phyloP scores from a whole-genome alignment of 169 alveolate genomes.

The Cryptosporidium tyzzeri region DNA sequence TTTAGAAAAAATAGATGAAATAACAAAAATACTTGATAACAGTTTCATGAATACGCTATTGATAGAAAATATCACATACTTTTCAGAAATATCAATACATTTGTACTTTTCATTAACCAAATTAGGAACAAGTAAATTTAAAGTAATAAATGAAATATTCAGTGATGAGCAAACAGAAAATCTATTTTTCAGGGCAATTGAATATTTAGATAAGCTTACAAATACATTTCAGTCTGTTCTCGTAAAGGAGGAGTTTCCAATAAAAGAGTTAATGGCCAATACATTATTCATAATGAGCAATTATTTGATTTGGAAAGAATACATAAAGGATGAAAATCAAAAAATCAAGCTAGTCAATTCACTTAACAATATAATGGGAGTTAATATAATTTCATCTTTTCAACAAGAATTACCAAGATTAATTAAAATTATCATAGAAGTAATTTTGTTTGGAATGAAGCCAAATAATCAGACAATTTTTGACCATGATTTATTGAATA shows the following conservation, averaged over 20 bases:
- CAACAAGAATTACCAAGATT: slow-evolving; percentile 64
- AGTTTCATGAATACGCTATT: not conserved
- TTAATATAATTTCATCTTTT: slow-evolving; percentile 41
- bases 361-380: slow-evolving; percentile 71
- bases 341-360: slow-evolving; percentile 44
- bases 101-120: slow-evolving; percentile 23
- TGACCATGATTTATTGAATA: slow-evolving; percentile 34
- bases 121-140: not conserved
- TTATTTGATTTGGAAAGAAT: slow-evolving; percentile 57
- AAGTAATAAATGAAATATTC: not conserved
- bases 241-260: slow-evolving; percentile 28
- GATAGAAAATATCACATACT: slow-evolving; percentile 2
- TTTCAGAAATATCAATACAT: slow-evolving; percentile 32
- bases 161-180: not conserved
- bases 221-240: slow-evolving; percentile 13
- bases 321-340: slow-evolving; percentile 30
- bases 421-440: slow-evolving; percentile 29
- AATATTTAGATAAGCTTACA: slow-evolving; percentile 33
- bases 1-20: not conserved
- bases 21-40: not conserved
- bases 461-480: slow-evolving; percentile 19
- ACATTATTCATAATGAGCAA: slow-evolving; percentile 65
- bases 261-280: slow-evolving; percentile 23
- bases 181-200: slow-evolving; percentile 22
- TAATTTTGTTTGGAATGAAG: slow-evolving; percentile 27